Evolutionary conservation across 352 stramenopile genomes (phyloP).

Genomic region (Phytophthora sansomeana): DNA sequence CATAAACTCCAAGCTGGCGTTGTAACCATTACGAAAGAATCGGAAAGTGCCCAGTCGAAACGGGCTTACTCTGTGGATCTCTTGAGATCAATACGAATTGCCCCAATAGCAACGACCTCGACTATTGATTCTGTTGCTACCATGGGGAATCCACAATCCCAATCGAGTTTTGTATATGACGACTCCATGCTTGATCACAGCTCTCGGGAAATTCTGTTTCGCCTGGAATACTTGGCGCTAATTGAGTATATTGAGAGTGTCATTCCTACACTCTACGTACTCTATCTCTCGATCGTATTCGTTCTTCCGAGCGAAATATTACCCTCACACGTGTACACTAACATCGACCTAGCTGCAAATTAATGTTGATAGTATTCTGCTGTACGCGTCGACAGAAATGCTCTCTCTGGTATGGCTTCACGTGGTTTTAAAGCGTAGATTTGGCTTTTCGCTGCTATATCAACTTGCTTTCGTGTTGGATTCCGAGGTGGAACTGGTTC

Average conservation of each 20-base stretch:
- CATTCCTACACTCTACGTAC: slow-evolving; percentile 20
- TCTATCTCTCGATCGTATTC: slow-evolving; percentile 18
- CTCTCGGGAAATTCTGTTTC: slow-evolving; percentile 18
- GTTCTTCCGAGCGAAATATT: slow-evolving; percentile 33
- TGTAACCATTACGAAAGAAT: no score
- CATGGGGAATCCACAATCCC: not conserved
- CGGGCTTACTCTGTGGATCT: not conserved
- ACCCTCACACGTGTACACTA: slow-evolving; percentile 4
- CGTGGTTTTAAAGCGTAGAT: slow-evolving; percentile 10
- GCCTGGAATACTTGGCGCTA: slow-evolving; percentile 22
- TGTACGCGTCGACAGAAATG: slow-evolving; percentile 11
- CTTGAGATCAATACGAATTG: not conserved
- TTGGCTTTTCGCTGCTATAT: slow-evolving; percentile 32
- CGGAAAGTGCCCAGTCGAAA: not conserved
- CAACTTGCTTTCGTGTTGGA: slow-evolving; percentile 51
- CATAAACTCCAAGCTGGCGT: no score
- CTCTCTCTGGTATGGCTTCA: slow-evolving; percentile 10
- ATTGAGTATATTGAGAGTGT: slow-evolving; percentile 31
- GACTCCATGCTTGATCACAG: not conserved
- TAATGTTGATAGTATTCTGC: slow-evolving; percentile 2
- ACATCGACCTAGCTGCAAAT: not conserved
- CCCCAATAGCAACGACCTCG: not conserved
- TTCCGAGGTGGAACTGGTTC: slow-evolving; percentile 27
- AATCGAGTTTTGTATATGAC: no score
- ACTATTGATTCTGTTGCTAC: no score